These are phyloP conservation scores for Rutstroemia sp. DNA, from an alignment of 2,329 filamentous ascomycete genomes.

Conservation along the genomic window DNA sequence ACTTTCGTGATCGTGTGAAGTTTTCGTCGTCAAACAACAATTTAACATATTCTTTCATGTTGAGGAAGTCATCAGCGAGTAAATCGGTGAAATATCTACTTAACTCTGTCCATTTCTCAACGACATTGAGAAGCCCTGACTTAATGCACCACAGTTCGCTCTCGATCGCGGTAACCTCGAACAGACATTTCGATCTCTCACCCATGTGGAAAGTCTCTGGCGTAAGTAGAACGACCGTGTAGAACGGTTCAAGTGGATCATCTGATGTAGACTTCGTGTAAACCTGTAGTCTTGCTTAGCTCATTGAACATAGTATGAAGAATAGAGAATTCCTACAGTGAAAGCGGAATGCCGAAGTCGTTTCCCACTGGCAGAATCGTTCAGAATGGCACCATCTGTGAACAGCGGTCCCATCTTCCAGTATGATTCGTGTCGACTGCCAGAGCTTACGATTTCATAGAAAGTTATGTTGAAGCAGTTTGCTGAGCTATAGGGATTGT, in stretches of 20 bases:
- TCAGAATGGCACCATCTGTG: background rate
- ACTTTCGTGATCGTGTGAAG: constrained; percentile 3
- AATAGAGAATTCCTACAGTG: background rate
- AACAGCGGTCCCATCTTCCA: constrained; percentile 1
- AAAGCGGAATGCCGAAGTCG: background rate
- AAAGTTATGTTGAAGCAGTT: background rate
- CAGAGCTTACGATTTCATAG: background rate
- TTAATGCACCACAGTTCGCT: background rate
- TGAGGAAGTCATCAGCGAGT: background rate
- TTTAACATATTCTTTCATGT: background rate
- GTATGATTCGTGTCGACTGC: background rate
- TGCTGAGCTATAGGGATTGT: background rate
- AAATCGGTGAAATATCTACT: background rate
- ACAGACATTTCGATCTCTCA: background rate
- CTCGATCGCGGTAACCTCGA: background rate
- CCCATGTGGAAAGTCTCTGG: background rate
- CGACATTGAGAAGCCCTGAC: background rate
- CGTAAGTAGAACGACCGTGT: background rate
- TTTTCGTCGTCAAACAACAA: constrained; percentile 4
- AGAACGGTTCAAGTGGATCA: background rate
- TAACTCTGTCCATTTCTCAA: background rate
- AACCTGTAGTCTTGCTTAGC: background rate
- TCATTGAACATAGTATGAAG: background rate
- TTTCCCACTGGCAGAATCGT: too few relatives aligned
- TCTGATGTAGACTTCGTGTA: background rate